Percentiles rank a stretch among this genome's conserved stretches.
Evolutionary conservation across 1,284 basidiomycete species (phyloP).

Genomic region (Wolfiporia cocos): DNA sequence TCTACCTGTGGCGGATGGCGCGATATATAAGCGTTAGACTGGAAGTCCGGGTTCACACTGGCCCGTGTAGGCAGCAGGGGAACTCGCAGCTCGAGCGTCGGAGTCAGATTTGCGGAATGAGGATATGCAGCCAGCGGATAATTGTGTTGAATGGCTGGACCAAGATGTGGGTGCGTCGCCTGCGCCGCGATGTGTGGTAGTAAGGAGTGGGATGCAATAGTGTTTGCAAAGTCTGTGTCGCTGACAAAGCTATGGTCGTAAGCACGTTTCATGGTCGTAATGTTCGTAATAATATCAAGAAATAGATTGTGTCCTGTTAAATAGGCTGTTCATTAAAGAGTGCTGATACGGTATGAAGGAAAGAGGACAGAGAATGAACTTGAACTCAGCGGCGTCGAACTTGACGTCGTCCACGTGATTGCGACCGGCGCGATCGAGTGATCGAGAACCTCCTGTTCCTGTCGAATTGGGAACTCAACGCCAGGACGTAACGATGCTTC

Average conservation of each 20-base stretch:
- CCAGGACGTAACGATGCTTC: constrained; percentile 11
- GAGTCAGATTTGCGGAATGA: too few relatives aligned
- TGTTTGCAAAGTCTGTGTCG: constrained; percentile 8
- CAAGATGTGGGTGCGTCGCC: constrained; percentile 11
- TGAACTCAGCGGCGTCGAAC: neutral
- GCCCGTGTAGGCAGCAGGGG: constrained; percentile 9
- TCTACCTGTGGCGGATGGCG: too few relatives aligned
- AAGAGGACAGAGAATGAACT: constrained; percentile 1
- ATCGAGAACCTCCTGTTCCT: too few relatives aligned
- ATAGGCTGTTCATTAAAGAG: constrained; percentile 2
- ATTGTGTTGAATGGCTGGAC: too few relatives aligned
- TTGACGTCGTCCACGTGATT: constrained; percentile 6
- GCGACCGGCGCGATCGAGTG: too few relatives aligned
- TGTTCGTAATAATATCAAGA: constrained; percentile 12
- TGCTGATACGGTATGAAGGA: constrained; percentile 1
- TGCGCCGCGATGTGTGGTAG: constrained; percentile 12
- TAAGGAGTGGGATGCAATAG: constrained; percentile 16
- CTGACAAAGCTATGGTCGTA: constrained; percentile 21
- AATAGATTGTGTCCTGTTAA: constrained; percentile 16
- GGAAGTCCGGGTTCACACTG: constrained; percentile 22
- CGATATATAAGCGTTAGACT: constrained; percentile 26
- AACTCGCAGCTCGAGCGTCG: constrained; percentile 13
- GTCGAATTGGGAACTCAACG: constrained; percentile 17
- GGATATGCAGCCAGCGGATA: too few relatives aligned
- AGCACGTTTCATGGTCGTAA: constrained; percentile 20